These are phyloP conservation scores for Byssothecium circinans DNA, from an alignment of 2,329 filamentous ascomycete genomes.

Conservation along the genomic window DNA sequence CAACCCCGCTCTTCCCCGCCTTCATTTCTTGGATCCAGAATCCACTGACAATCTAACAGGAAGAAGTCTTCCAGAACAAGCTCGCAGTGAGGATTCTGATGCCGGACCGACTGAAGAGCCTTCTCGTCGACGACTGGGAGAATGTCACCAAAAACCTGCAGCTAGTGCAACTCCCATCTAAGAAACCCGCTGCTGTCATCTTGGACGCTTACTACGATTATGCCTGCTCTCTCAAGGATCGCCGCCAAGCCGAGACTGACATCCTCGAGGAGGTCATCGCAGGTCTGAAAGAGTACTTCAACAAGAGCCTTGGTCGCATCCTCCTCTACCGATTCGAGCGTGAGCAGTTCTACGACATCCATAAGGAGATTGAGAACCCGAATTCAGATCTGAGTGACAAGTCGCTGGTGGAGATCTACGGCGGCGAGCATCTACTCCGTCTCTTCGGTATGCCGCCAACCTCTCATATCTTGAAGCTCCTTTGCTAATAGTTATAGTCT, in stretches of 20 bases:
- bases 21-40: not conserved
- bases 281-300: slow-evolving; percentile 91
- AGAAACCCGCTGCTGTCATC: slow-evolving; percentile 73
- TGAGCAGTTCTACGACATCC: slow-evolving; percentile 78
- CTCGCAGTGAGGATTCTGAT: slow-evolving; percentile 85
- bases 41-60: slow-evolving; percentile 55
- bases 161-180: slow-evolving; percentile 80
- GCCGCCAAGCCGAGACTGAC: slow-evolving; percentile 63
- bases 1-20: not conserved
- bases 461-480: slow-evolving; percentile 1
- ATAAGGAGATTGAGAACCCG: slow-evolving; percentile 66
- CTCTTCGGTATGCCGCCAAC: slow-evolving; percentile 72
- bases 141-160: slow-evolving; percentile 95
- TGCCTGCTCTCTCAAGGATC: slow-evolving; percentile 52
- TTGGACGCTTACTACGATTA: slow-evolving; percentile 81
- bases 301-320: slow-evolving; percentile 83
- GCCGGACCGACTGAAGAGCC: slow-evolving; percentile 85
- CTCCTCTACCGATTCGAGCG: slow-evolving; percentile 94
- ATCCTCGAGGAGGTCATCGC: slow-evolving; percentile 87
- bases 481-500: slow-evolving; percentile 58
- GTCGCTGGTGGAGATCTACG: slow-evolving; percentile 78
- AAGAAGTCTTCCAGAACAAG: slow-evolving; percentile 81
- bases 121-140: slow-evolving; percentile 98
- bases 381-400: slow-evolving; percentile 69
- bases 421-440: slow-evolving; percentile 86